These are phyloP conservation scores for Suhomyces sp. DNA, from an alignment of 805 yeast species.

Conservation along the genomic window DNA sequence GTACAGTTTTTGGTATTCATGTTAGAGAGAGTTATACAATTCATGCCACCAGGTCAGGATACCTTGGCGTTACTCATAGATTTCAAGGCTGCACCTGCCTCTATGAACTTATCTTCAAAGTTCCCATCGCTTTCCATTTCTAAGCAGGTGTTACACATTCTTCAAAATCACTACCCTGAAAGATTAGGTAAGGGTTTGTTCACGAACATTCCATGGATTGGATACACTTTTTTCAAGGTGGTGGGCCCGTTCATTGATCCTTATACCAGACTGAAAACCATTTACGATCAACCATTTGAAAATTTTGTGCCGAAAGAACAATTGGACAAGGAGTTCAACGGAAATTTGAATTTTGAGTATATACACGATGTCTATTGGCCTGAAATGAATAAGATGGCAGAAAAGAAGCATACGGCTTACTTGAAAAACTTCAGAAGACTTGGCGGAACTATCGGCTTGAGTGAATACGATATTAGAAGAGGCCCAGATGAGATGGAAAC, in stretches of 20 bases:
- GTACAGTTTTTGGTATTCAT: slow-evolving; percentile 94
- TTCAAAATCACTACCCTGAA: slow-evolving; percentile 61
- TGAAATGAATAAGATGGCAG: slow-evolving; percentile 45
- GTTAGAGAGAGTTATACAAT: slow-evolving; percentile 90
- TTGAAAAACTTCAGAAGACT: slow-evolving; percentile 40
- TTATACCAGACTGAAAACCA: slow-evolving; percentile 54
- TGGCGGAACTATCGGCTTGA: slow-evolving; percentile 52
- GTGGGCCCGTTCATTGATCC: slow-evolving; percentile 61
- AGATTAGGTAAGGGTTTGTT: slow-evolving; percentile 54
- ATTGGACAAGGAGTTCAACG: slow-evolving; percentile 50
- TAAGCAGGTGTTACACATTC: slow-evolving; percentile 48
- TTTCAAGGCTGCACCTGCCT: slow-evolving; percentile 74
- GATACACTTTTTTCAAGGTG: slow-evolving; percentile 54
- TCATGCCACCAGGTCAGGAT: slow-evolving; percentile 96
- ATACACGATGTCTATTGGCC: slow-evolving; percentile 56
- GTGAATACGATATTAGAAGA: slow-evolving; percentile 51
- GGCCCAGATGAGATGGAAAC: not conserved
- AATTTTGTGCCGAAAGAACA: slow-evolving; percentile 54
- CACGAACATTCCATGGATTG: slow-evolving; percentile 57
- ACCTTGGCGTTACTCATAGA: slow-evolving; percentile 88
- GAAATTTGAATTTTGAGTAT: slow-evolving; percentile 50
- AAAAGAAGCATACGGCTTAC: slow-evolving; percentile 32
- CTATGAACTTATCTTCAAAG: slow-evolving; percentile 37
- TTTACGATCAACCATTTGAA: slow-evolving; percentile 58
- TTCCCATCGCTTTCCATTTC: slow-evolving; percentile 52